These are phyloP conservation scores for Colletotrichum spinosum DNA, from an alignment of 2,329 filamentous ascomycete species.

Conservation along the genomic window DNA sequence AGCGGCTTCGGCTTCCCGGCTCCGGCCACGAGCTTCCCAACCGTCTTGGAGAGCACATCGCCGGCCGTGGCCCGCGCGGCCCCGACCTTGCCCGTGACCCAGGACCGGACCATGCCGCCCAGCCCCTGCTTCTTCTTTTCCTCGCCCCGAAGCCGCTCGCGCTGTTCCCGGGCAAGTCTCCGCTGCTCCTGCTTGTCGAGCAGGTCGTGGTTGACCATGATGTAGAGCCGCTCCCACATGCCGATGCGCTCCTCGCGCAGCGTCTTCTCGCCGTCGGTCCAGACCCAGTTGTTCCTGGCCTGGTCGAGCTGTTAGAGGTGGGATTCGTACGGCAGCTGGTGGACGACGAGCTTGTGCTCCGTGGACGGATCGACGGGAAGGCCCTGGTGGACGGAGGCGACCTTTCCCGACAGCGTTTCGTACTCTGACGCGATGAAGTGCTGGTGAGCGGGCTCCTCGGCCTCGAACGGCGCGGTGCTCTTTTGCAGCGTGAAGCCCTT, in stretches of 20 bases:
- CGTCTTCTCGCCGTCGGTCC: constrained; percentile 1
- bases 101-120: neutral
- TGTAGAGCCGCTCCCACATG: constrained; percentile 40
- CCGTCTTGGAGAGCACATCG: neutral
- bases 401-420: constrained; percentile 23
- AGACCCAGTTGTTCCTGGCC: constrained; percentile 32
- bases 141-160: neutral
- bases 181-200: constrained; percentile 12
- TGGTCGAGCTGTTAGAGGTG: constrained; percentile 33
- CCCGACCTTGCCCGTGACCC: neutral
- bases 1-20: neutral
- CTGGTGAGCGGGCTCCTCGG: neutral
- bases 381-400: constrained; percentile 18
- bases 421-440: constrained; percentile 22
- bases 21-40: constrained; percentile 10
- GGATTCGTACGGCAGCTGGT: constrained; percentile 36
- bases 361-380: neutral
- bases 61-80: constrained; percentile 10
- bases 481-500: constrained; percentile 34
- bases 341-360: constrained; percentile 18
- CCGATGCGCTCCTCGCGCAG: constrained; percentile 39
- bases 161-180: neutral
- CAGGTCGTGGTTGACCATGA: constrained; percentile 36
- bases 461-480: neutral
- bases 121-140: neutral